Conservation (phyloP, 179 eudicot species). For the Pouteria campechiana region DNA sequence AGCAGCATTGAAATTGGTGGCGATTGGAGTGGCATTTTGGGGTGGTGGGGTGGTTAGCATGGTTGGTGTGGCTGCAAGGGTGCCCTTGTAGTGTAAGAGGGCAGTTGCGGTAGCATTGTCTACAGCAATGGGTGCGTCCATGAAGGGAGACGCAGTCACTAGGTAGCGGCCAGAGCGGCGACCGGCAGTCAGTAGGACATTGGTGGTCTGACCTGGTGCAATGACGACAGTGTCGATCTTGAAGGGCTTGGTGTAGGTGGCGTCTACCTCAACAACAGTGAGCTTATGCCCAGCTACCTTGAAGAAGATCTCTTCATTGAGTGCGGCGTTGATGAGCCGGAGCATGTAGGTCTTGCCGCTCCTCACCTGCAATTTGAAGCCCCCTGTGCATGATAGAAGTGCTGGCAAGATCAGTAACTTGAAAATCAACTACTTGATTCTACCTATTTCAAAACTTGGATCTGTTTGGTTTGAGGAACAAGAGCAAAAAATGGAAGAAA, state of each 20-base stretch:
- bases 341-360: constrained; percentile 31
- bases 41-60: constrained; percentile 26
- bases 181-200: constrained; percentile 21
- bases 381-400: constrained; percentile 4
- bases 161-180: constrained; percentile 17
- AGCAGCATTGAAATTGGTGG: constrained; percentile 20
- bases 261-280: constrained; percentile 38
- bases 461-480: no score
- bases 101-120: constrained; percentile 35
- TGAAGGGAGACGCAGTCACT: constrained; percentile 28
- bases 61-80: constrained; percentile 10
- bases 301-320: constrained; percentile 45
- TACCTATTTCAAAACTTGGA: no score
- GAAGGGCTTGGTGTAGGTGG: constrained; percentile 38
- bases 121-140: constrained; percentile 26
- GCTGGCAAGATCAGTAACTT: no score
- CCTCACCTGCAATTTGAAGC: constrained; percentile 17
- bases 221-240: constrained; percentile 21
- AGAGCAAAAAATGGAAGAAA: no score
- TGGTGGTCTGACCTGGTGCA: constrained; percentile 40
- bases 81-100: constrained; percentile 24
- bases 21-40: constrained; percentile 32
- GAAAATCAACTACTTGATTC: no score
- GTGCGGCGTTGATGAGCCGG: constrained; percentile 36
- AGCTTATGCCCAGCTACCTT: constrained; percentile 36